Percentiles rank a stretch among this genome's conserved stretches.
phyloP scores from a whole-genome alignment of 164 flowering plant species.

The Nelumbo lutea region DNA sequence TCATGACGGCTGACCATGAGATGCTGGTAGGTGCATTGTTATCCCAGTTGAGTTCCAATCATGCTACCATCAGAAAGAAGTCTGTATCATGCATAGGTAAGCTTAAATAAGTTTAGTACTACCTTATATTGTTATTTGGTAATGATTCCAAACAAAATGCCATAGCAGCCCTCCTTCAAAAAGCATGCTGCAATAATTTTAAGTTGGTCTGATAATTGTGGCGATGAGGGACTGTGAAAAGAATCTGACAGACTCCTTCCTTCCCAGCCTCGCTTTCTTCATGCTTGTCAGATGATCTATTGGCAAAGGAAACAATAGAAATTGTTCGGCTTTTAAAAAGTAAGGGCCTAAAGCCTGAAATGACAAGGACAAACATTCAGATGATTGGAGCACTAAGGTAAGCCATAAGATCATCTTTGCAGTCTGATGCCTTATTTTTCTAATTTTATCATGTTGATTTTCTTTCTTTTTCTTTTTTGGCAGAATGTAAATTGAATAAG shows the following conservation, averaged over 20 bases:
- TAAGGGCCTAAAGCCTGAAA: slow-evolving; percentile 65
- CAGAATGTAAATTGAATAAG: too few species aligned
- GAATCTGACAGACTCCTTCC: slow-evolving; percentile 4
- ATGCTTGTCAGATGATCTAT: slow-evolving; percentile 89
- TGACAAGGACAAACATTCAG: slow-evolving; percentile 90
- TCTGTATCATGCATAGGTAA: slow-evolving; percentile 86
- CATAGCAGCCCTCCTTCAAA: too few species aligned
- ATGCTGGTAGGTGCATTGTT: slow-evolving; percentile 57
- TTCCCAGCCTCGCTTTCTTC: slow-evolving; percentile 83
- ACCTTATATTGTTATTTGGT: not conserved
- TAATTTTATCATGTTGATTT: not conserved
- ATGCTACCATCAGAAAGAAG: slow-evolving; percentile 87
- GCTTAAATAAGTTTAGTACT: slow-evolving; percentile 10
- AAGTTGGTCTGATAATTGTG: too few species aligned
- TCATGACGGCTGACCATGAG: slow-evolving; percentile 79
- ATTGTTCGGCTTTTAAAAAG: slow-evolving; percentile 66
- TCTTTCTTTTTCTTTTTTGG: not conserved
- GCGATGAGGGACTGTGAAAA: too few species aligned
- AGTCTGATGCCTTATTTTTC: not conserved
- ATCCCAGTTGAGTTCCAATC: slow-evolving; percentile 76
- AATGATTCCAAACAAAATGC: not conserved
- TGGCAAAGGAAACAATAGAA: slow-evolving; percentile 78
- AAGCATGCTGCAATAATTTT: too few species aligned
- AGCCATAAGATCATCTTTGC: not conserved
- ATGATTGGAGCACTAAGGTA: slow-evolving; percentile 97